Percentiles rank a stretch among this genome's conserved stretches.
Conservation (phyloP, 1,284 basidiomycete genomes). For the Psilocybe mexicana region DNA sequence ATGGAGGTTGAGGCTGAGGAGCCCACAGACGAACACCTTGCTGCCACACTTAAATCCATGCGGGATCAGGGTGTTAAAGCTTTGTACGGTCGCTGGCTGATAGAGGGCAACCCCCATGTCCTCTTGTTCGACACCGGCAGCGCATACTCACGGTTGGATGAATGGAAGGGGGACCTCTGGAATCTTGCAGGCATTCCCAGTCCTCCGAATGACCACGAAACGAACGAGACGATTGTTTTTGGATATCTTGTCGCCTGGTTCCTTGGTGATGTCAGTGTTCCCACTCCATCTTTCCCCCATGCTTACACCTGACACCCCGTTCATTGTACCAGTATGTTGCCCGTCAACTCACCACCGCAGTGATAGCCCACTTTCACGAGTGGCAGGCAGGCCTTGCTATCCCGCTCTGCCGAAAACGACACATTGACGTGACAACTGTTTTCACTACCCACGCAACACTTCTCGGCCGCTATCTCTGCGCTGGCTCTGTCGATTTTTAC, state of each 20-base stretch:
- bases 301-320: constrained; percentile 10
- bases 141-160: constrained; percentile 87
- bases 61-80: constrained; percentile 87
- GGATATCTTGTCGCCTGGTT: constrained; percentile 99
- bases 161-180: constrained; percentile 99
- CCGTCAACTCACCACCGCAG: constrained; percentile 78
- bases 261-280: constrained; percentile 82
- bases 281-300: constrained; percentile 12
- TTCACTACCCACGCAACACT: constrained; percentile 99
- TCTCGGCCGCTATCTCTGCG: constrained; percentile 96
- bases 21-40: constrained; percentile 73
- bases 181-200: constrained; percentile 96
- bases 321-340: constrained; percentile 65
- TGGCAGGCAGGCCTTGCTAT: constrained; percentile 99
- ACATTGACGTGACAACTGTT: constrained; percentile 97
- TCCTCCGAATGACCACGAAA: constrained; percentile 94
- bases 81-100: constrained; percentile 96
- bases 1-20: constrained; percentile 98
- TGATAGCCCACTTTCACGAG: constrained; percentile 98
- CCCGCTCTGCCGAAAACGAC: constrained; percentile 92
- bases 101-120: constrained; percentile 93
- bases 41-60: constrained; percentile 75
- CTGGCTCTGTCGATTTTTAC: constrained; percentile 97
- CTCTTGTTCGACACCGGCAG: constrained; percentile 95
- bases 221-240: constrained; percentile 98